Percentiles rank a stretch among this genome's conserved stretches.
phyloP scores from a whole-genome alignment of 495 filamentous ascomycete species.

The Podospora conica region DNA sequence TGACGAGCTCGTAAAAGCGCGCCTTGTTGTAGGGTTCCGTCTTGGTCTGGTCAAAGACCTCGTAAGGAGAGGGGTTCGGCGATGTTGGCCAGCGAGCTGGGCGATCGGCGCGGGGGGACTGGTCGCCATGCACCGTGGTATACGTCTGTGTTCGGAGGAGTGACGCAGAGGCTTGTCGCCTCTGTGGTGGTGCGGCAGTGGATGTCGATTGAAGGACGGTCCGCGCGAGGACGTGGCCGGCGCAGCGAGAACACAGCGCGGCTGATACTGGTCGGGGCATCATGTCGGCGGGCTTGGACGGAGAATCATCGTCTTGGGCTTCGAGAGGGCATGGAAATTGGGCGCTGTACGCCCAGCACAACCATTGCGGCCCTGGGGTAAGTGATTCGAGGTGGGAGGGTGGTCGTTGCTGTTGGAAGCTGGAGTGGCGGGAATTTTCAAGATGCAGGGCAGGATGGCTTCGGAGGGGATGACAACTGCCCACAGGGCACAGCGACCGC shows the following conservation, averaged over 20 bases:
- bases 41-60: constrained; percentile 65
- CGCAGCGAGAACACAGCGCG: background rate
- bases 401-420: too few species aligned
- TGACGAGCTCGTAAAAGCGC: constrained; percentile 84
- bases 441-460: too few species aligned
- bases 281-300: background rate
- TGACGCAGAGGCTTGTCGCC: constrained; percentile 6
- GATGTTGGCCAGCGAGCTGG: constrained; percentile 36
- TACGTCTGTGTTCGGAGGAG: constrained; percentile 4
- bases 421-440: background rate
- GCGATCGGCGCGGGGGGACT: constrained; percentile 23
- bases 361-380: background rate
- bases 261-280: background rate
- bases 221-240: background rate
- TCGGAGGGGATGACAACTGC: too few species aligned
- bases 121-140: constrained; percentile 18
- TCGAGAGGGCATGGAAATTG: too few species aligned
- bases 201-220: background rate
- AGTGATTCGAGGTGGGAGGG: too few species aligned
- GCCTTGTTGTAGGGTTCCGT: constrained; percentile 69
- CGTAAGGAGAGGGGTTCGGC: constrained; percentile 73
- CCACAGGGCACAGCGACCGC: too few species aligned
- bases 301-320: background rate
- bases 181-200: constrained; percentile 5
- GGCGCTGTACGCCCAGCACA: background rate